Evolutionary conservation across 2,329 filamentous ascomycete species (phyloP).

Genomic region (Aspergillus sp.): DNA sequence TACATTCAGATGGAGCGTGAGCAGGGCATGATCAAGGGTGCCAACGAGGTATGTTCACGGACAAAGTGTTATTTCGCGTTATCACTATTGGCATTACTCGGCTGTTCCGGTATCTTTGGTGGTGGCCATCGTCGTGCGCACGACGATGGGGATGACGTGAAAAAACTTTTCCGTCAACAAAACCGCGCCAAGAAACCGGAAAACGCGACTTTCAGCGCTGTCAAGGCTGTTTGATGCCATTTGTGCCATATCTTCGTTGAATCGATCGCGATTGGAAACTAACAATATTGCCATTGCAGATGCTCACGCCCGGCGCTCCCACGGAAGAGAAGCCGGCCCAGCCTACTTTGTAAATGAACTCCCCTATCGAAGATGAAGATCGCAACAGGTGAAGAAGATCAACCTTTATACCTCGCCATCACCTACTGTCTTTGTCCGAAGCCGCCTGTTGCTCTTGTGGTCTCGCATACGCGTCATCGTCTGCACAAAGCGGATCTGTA

Average conservation of each 20-base stretch:
- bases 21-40: conserved; percentile 91
- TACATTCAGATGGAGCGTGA: conserved; percentile 97
- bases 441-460: conserved; percentile 9
- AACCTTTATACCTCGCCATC: conserved; percentile 7
- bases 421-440: conserved; percentile 6
- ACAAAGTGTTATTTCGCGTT: not conserved
- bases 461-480: conserved; percentile 3
- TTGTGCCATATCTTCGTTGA: not conserved
- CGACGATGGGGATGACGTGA: conserved; percentile 2
- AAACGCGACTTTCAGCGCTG: not conserved
- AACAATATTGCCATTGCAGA: conserved; percentile 29
- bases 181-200: not conserved
- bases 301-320: conserved; percentile 42
- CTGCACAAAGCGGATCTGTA: conserved; percentile 10
- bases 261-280: not conserved
- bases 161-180: conserved; percentile 6
- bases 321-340: conserved; percentile 31
- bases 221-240: not conserved
- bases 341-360: conserved; percentile 38
- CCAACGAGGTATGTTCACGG: conserved; percentile 64
- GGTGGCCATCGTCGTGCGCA: not conserved
- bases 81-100: not conserved
- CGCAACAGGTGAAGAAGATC: conserved; percentile 17
- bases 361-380: conserved; percentile 18
- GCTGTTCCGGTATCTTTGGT: not conserved